Conservation (phyloP, 495 filamentous ascomycete species). For the Beverwykella pulmonaria region DNA sequence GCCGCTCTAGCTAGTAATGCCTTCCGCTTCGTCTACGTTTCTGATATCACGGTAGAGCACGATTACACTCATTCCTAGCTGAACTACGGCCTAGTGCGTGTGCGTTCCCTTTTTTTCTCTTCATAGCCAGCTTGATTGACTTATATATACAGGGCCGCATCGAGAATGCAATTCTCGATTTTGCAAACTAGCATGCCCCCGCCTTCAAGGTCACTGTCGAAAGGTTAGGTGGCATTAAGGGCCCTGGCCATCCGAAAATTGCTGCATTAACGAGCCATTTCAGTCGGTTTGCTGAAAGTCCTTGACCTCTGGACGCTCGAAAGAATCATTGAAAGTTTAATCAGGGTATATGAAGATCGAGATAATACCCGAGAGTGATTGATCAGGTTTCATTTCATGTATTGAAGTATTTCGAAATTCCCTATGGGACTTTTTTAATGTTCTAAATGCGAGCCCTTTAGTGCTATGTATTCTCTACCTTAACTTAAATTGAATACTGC, state of each 20-base stretch:
- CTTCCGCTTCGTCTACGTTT: conserved; percentile 55
- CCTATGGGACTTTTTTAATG: too few relatives aligned
- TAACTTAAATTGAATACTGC: too few relatives aligned
- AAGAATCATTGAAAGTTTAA: too few relatives aligned
- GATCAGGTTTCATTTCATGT: too few relatives aligned
- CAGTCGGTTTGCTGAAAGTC: not conserved
- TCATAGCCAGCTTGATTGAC: conserved; percentile 35
- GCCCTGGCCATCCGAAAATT: conserved; percentile 40
- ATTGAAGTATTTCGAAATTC: too few relatives aligned
- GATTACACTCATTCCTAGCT: conserved; percentile 34
- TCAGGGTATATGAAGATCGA: too few relatives aligned
- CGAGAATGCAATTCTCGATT: conserved; percentile 49
- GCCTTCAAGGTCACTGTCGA: conserved; percentile 48
- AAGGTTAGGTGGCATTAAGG: conserved; percentile 47
- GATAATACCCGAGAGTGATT: too few relatives aligned
- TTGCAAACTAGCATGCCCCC: conserved; percentile 41
- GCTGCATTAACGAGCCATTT: not conserved
- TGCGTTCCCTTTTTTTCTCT: not conserved
- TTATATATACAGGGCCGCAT: conserved; percentile 46
- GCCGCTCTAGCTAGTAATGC: conserved; percentile 35
- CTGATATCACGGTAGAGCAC: conserved; percentile 46
- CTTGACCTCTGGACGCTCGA: too few relatives aligned
- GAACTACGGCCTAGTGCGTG: conserved; percentile 12
- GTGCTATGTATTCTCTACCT: too few relatives aligned
- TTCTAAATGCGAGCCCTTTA: too few relatives aligned